Evolutionary conservation across 1,284 basidiomycete species (phyloP).

Genomic region (Ceratobasidium papillatum): DNA sequence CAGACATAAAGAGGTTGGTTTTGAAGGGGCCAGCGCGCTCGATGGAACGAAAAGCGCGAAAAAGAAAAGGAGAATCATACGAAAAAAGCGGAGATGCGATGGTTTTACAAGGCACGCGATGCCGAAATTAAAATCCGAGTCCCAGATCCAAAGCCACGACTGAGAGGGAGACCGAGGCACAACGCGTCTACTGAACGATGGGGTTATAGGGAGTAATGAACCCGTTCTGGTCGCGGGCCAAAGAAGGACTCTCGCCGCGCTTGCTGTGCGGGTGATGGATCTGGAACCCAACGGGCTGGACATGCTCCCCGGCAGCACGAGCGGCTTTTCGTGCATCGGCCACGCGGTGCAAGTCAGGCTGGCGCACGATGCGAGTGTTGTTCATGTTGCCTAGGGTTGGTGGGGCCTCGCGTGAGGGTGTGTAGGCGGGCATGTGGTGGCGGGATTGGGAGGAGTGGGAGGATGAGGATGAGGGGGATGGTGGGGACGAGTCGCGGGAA

Average conservation of each 20-base stretch:
- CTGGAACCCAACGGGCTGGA: slow-evolving; percentile 34
- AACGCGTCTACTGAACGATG: neutral
- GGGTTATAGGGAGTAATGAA: slow-evolving; percentile 36
- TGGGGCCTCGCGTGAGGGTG: slow-evolving; percentile 30
- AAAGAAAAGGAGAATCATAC: no score
- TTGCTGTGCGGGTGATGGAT: slow-evolving; percentile 37
- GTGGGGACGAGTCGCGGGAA: slow-evolving; percentile 8
- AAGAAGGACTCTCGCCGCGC: slow-evolving; percentile 10
- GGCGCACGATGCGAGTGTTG: slow-evolving; percentile 38
- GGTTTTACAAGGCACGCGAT: neutral
- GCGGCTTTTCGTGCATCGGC: slow-evolving; percentile 37
- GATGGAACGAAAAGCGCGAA: slow-evolving; percentile 8
- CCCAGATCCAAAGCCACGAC: neutral
- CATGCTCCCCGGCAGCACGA: slow-evolving; percentile 27
- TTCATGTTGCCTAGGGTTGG: slow-evolving; percentile 21
- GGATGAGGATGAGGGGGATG: slow-evolving; percentile 20
- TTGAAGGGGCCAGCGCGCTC: slow-evolving; percentile 3
- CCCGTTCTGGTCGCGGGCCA: slow-evolving; percentile 25
- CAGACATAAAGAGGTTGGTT: neutral
- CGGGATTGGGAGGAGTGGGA: slow-evolving; percentile 30
- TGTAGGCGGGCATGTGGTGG: slow-evolving; percentile 33
- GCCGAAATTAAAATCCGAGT: slow-evolving; percentile 7
- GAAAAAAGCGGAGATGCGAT: neutral
- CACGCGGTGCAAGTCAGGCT: slow-evolving; percentile 37
- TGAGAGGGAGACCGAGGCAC: neutral